Evolutionary conservation across 805 yeast genomes (phyloP), one percentile per base, ranked within the genome.

Genomic region (Tetrapisispora iriomotensis): DNA sequence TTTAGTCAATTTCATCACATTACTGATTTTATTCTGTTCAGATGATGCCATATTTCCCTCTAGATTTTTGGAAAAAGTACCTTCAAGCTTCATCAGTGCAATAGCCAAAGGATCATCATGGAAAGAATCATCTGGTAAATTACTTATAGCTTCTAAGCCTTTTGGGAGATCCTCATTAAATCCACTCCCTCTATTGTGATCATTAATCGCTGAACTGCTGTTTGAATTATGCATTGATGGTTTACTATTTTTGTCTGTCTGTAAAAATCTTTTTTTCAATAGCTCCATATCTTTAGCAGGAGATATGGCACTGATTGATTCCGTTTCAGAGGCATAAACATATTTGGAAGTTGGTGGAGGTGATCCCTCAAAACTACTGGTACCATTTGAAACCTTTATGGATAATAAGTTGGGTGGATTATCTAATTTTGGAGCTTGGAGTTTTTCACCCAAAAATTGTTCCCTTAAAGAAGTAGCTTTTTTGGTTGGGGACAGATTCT

Each of bases 11-110:
- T 23, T 10, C 8, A n/a, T 5, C 9, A 27, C 28, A 23, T 12
- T 23, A 10, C 9, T 13, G 22, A 14, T 33, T 15, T 15, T 19
- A 17, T 30, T 35, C 14, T 45, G 42, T 13, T 36, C 41, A 13
- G 49, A 47, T 9, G 42, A 38, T 8, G 41, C 34, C 6, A 42
- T 36, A 6, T 45, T 18, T 13, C 43, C 38, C 6, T 48, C 29
- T 1, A 48, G 42, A 28, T 47, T 46, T 20, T 22, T 25, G 12
- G 29, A 14, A 39, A 57, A 67, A 28, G 68, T 74, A 1, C 95
- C 97, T 60, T 84, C 94, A 23, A 90, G 65, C 60, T 82, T 88
- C 61, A 67, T 67, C 48, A 88, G 65, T 0, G 97, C 87, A 34
- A 77, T 75, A 37, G 69, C 71, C 12, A 87, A 66, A 0, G 95